Evolutionary conservation across 352 stramenopile genomes (phyloP), one percentile per base, ranked within the genome.

Genomic region (Pilasporangium apinafurcum): DNA sequence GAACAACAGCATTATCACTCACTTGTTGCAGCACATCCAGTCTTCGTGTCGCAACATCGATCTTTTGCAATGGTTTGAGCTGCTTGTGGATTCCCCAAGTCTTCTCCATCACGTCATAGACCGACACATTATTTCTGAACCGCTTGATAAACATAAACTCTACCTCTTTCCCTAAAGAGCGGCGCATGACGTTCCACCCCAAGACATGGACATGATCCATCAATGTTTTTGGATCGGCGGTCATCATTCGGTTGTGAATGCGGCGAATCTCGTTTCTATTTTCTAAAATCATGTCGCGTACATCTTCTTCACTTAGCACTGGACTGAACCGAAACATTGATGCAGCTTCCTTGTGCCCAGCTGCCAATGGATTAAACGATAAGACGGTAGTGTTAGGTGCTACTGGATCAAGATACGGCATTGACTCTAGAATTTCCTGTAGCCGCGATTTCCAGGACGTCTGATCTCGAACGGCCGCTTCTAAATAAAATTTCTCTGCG

Each of bases 401-500:
- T 28, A 57, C 43, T 41, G 53, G 53, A 3, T 56, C 44, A 21
- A 63, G 42, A 21, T 58, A 45, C 21, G 65, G 44, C 5, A 53
- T 72, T 5, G 65, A 74, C 46, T 82, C 68, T 37, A 82, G 56
- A 16, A 79, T 65, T 13, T 65, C 60, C 28, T 62, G 52, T 14
- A 74, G 39, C 21, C 76, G 53, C 12, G 72, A 53, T 39, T 79
- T 69, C 65, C 62, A 76, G 7, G 53, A 57, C 4, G 61, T 59
- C 20, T 82, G 65, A 29, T 57, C 68, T 43, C 78, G 65, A 43
- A 79, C 64, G n/a, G 57, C 59, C 4, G 65, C 59, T 34, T 75
- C 71, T 1, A 82, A 44, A 17, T 65, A 62, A 27, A 82, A 31
- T 40, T 79, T 82, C 41, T 82, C 68, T 10, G 68, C 68, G 3